Evolutionary conservation across 108 stramenopile species (phyloP).

Genomic region (Nitzschia sp.): DNA sequence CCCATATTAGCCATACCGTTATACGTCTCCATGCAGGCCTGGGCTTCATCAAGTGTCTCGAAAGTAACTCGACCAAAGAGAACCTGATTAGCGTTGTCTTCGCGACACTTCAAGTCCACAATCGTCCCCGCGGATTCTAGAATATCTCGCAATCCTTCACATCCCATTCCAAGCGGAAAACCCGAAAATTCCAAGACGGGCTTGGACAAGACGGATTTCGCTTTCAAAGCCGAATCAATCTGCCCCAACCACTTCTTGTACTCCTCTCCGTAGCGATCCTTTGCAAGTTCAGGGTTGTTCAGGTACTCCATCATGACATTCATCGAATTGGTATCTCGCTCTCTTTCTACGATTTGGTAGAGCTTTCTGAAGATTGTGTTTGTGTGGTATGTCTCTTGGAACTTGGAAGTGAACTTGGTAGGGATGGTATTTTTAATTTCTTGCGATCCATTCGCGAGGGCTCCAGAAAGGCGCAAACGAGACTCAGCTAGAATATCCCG

Average conservation of each 20-base stretch:
- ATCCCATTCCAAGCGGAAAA: constrained; percentile 87
- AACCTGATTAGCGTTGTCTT: constrained; percentile 58
- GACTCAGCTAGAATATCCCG: constrained; percentile 85
- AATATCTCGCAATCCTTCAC: constrained; percentile 76
- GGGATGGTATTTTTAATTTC: constrained; percentile 32
- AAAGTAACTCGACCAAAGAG: constrained; percentile 78
- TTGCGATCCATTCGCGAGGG: constrained; percentile 34
- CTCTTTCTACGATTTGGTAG: constrained; percentile 58
- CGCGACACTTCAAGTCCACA: constrained; percentile 62
- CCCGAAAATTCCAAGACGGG: constrained; percentile 71
- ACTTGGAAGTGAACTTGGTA: constrained; percentile 63
- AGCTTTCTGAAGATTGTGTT: constrained; percentile 74
- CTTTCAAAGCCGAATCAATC: constrained; percentile 61
- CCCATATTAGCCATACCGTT: constrained; percentile 88
- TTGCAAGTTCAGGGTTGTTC: constrained; percentile 62
- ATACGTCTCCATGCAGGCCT: constrained; percentile 80
- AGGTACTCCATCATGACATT: constrained; percentile 80
- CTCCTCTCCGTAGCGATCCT: constrained; percentile 53
- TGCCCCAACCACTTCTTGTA: constrained; percentile 56
- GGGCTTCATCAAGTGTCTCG: constrained; percentile 77
- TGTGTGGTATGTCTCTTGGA: constrained; percentile 81
- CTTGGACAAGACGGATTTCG: constrained; percentile 66
- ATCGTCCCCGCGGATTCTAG: constrained; percentile 75
- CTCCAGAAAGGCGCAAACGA: constrained; percentile 55
- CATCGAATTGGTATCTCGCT: constrained; percentile 75